Base-by-base conservation (phyloP, 352 stramenopile species). In the Plasmopara viticola region DNA sequence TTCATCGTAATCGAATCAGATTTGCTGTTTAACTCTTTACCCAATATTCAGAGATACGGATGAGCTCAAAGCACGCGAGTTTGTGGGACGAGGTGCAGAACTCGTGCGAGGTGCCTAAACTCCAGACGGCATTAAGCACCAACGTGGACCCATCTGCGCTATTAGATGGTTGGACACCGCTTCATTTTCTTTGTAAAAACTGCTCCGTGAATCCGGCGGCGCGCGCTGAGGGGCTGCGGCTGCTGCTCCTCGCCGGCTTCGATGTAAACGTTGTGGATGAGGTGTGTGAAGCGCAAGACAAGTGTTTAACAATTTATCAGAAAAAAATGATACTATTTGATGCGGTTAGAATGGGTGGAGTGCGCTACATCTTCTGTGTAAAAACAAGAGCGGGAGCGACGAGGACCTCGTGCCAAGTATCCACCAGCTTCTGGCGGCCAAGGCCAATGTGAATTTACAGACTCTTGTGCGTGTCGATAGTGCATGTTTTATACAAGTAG, bases 111-210 rank as follows among this genome's bases (percentile, higher is more conserved):
- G 38, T 58, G 5, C 4, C 34, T 28, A 66, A 66, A 35, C 53
- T 90, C 15, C 53, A 77, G 56, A 51, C 61, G 25, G 69, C 60
- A 33, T 64, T 83, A 6, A 41, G 30, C 3, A 20, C 30, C 15
- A 39, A 56, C 0, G 38, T 10, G 15, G 64, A 67, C 9, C 28
- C 29, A 9, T 53, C 44, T 9, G 44, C 62, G 2, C 6, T 69
- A 58, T 56, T 86, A 34, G 83, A 94, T 46, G 78, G 78, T 34
- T 94, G 83, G 83, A 83, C 78, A 25, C 78, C 78, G 47, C 68
- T 94, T 50, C 83, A 91, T 41, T 94, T 78, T 38, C 47, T 74
- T 18, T 80, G 78, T 33, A 78, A 90, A 35, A 91, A 90, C 47
- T 73, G 73, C 34, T 56, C 55, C 5, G 61, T 84, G 43, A 57